Evolutionary conservation across 2,329 filamentous ascomycete genomes (phyloP), one percentile per base, ranked within the genome.

Genomic region (Trichoderma sp.): DNA sequence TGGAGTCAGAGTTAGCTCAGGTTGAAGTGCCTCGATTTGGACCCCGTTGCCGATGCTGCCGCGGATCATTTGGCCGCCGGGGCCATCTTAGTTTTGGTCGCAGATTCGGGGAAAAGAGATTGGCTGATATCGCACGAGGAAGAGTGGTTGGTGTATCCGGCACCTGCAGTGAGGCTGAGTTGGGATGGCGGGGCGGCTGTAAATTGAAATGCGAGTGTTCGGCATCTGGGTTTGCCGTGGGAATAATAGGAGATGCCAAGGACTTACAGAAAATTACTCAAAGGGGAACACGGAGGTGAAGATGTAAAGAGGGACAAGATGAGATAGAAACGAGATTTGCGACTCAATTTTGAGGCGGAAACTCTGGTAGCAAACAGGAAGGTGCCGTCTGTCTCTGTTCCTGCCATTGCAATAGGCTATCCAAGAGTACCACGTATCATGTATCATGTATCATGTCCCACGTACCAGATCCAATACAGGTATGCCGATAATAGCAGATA

Each of bases 1-100:
- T 65, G 69, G 69, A 45, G 35, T 16, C 35, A 12, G 21, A 35
- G 41, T 31, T 72, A 65, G 69, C 41, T 73, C 69, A 38, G 41
- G 38, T 41, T 41, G 38, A 21, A 35, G 31, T 73, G 60, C 41
- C 59, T 64, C 60, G 69, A 73, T 65, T 73, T 56, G 60, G 29
- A n/a, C 38, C 69, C 18, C 69, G 69, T 73, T 73, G 69, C 69
- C 69, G 69, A 64, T 64, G 69, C 69, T 73, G 69, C 69, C 69
- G 69, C 69, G 69, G 69, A 73, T 65, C 69, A 65, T 64, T 65
- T 38, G 60, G 7, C n/a, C n/a, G 29, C 41, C 53, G 60, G 60
- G 41, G 29, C 67, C 69, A 72, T 38, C n/a, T 63, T 4, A 29
- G 29, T 29, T 5, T 4, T 29, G 5, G 27, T 41, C 6, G 60